These are phyloP conservation scores for Torrubiella hemipterigena DNA, from an alignment of 2,329 filamentous ascomycete species.

Conservation along the genomic window DNA sequence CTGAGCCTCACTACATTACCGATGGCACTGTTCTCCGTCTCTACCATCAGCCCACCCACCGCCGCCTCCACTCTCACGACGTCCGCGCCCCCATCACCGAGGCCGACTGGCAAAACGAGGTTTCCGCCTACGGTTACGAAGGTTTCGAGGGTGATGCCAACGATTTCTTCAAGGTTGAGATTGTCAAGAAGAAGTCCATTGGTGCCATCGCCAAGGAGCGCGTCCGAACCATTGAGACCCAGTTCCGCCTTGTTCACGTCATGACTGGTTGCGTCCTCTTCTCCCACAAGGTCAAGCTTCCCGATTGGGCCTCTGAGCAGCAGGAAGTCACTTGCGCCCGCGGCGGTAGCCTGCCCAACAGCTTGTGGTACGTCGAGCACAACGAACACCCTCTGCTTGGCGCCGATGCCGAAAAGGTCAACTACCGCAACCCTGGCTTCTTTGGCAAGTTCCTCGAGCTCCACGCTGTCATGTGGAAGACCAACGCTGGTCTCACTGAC, in stretches of 20 bases:
- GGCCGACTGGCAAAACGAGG: conserved; percentile 89
- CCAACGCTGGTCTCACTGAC: conserved; percentile 90
- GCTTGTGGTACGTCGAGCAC: conserved; percentile 89
- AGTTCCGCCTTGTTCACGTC: conserved; percentile 87
- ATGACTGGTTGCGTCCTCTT: conserved; percentile 97
- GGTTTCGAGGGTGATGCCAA: conserved; percentile 96
- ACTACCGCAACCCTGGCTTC: conserved; percentile 90
- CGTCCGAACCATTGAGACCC: conserved; percentile 86
- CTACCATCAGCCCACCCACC: conserved; percentile 72
- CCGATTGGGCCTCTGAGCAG: conserved; percentile 95
- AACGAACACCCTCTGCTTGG: conserved; percentile 75
- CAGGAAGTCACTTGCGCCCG: conserved; percentile 97
- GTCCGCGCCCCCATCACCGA: conserved; percentile 78
- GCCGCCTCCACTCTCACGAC: conserved; percentile 92
- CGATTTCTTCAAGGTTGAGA: conserved; percentile 89
- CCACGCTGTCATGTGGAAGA: conserved; percentile 97
- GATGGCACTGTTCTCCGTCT: conserved; percentile 73
- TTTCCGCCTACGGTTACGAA: conserved; percentile 94
- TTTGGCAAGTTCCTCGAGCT: conserved; percentile 97
- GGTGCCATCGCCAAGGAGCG: conserved; percentile 69
- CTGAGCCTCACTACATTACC: conserved; percentile 55
- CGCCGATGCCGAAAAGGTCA: conserved; percentile 76
- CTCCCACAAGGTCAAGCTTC: conserved; percentile 98
- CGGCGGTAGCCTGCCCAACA: conserved; percentile 87
- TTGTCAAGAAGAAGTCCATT: conserved; percentile 79